These are phyloP conservation scores for Keqinozyma sinolaborantium DNA, from an alignment of 1,139 yeast genomes.

Conservation along the genomic window DNA sequence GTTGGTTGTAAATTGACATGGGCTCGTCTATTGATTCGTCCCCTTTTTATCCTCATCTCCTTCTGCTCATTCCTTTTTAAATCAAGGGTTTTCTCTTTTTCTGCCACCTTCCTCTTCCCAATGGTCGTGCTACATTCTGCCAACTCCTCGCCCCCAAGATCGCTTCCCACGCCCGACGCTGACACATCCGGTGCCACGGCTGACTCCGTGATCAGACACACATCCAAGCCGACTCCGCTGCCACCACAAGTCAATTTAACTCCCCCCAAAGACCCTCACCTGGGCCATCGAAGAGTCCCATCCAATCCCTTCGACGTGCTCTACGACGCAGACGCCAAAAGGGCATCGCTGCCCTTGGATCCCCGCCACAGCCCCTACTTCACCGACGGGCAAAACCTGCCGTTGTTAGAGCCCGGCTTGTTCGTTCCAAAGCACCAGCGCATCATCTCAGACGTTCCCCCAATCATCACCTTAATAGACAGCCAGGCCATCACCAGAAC, in stretches of 20 bases:
- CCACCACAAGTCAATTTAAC: too few relatives aligned
- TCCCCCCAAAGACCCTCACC: too few relatives aligned
- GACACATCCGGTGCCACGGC: too few relatives aligned
- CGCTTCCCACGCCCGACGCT: too few relatives aligned
- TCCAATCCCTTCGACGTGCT: conserved; percentile 21
- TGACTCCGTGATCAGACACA: too few relatives aligned
- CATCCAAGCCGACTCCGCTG: too few relatives aligned
- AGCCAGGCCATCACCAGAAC: conserved; percentile 17
- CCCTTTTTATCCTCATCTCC: not conserved
- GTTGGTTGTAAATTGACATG: not conserved
- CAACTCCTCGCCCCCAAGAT: conserved; percentile 2
- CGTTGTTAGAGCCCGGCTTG: not conserved
- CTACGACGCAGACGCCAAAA: conserved; percentile 11
- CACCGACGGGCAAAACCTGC: too few relatives aligned
- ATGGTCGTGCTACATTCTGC: not conserved
- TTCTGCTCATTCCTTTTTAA: too few relatives aligned
- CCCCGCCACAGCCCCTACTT: too few relatives aligned
- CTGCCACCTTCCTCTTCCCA: not conserved
- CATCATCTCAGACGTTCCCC: conserved; percentile 12
- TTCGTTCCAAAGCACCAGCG: not conserved
- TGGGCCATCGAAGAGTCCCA: conserved; percentile 10
- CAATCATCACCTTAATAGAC: conserved; percentile 27
- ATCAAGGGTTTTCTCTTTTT: too few relatives aligned
- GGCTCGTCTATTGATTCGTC: too few relatives aligned
- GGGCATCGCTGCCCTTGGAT: too few relatives aligned